Evolutionary conservation across 108 stramenopile species (phyloP).

Genomic region (Schizochytrium sp.): DNA sequence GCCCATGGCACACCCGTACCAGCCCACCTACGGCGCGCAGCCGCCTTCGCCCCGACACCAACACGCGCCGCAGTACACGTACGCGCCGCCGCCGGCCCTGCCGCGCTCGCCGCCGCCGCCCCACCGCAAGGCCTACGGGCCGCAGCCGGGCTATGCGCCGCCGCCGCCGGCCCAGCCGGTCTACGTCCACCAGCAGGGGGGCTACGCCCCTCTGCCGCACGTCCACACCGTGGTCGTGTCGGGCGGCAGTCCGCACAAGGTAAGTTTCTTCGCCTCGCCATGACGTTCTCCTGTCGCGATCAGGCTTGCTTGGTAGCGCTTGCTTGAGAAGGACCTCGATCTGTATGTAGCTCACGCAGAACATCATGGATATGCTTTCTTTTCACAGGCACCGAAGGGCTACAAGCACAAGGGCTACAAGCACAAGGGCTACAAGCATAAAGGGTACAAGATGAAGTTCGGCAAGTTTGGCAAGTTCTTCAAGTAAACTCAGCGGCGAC

Average conservation of each 20-base stretch:
- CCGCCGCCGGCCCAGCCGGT: background rate
- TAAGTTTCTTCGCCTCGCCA: background rate
- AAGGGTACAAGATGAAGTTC: background rate
- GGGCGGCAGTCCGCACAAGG: background rate
- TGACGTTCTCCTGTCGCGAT: too few species aligned
- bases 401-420: background rate
- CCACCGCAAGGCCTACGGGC: too few species aligned
- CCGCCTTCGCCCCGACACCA: background rate
- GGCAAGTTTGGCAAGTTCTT: conserved; percentile 5
- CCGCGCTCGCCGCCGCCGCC: background rate
- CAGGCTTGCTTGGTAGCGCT: too few species aligned
- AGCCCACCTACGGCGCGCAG: background rate
- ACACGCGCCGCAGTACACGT: background rate
- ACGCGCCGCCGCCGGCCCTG: background rate
- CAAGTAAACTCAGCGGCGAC: background rate
- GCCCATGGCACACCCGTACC: background rate
- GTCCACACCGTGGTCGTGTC: background rate
- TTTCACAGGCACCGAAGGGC: background rate
- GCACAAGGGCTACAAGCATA: conserved; percentile 15
- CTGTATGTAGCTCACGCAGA: too few species aligned
- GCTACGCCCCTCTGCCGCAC: background rate
- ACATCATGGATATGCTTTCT: too few species aligned
- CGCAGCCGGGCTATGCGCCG: background rate
- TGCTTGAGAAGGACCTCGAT: too few species aligned
- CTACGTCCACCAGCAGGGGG: background rate